Evolutionary conservation across 768 basidiomycete species (phyloP).

Genomic region (Panaeolus papilionaceus): DNA sequence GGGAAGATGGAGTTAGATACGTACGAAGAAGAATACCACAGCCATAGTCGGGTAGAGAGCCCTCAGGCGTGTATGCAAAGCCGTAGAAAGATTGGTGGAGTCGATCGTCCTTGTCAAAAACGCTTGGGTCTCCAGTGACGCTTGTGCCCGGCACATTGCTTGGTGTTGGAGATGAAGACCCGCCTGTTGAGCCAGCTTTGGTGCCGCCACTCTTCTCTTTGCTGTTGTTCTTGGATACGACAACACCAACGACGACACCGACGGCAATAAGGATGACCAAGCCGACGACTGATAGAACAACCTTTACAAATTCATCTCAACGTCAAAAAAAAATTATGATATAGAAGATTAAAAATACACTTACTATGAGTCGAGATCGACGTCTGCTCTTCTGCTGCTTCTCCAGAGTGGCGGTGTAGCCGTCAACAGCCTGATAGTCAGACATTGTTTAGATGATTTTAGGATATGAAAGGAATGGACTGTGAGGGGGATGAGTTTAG

Average conservation of each 20-base stretch:
- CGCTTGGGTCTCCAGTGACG: constrained; percentile 60
- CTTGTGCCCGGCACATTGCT: constrained; percentile 13
- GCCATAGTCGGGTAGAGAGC: constrained; percentile 63
- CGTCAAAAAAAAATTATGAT: neutral
- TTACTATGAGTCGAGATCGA: constrained; percentile 64
- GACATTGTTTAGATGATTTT: neutral
- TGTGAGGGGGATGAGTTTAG: neutral
- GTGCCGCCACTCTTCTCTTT: constrained; percentile 22
- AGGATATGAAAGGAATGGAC: constrained; percentile 14
- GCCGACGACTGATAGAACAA: constrained; percentile 54
- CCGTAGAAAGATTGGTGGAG: constrained; percentile 83
- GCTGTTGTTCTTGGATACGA: constrained; percentile 61
- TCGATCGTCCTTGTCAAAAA: constrained; percentile 69
- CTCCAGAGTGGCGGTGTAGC: constrained; percentile 35
- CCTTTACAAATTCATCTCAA: constrained; percentile 39
- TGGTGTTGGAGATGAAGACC: constrained; percentile 11
- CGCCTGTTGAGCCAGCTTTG: constrained; percentile 11
- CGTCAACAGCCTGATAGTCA: constrained; percentile 27
- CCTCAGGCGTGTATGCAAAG: constrained; percentile 84
- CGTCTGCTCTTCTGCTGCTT: constrained; percentile 35
- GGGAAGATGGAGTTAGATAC: constrained; percentile 19
- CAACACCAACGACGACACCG: constrained; percentile 70
- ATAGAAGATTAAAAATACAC: constrained; percentile 31
- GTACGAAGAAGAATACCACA: constrained; percentile 62
- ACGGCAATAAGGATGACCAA: constrained; percentile 59